phyloP scores from a whole-genome alignment of 768 basidiomycete genomes.

The Auriculariales sp. region DNA sequence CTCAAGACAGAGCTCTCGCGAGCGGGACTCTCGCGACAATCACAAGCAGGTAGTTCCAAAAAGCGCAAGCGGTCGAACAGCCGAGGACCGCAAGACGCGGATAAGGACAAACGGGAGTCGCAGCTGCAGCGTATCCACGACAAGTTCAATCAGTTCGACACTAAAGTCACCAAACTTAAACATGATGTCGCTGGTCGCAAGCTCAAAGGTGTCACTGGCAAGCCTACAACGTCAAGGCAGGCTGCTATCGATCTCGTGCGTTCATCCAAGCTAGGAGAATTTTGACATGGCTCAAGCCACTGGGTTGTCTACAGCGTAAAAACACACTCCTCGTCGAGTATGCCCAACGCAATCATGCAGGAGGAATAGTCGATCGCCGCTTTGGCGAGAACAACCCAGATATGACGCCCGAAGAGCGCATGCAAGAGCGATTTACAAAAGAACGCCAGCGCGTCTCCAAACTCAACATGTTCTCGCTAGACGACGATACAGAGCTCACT shows the following conservation, averaged over 20 bases:
- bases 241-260: conserved; percentile 79
- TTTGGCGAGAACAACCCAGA: conserved; percentile 92
- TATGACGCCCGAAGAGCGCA: conserved; percentile 90
- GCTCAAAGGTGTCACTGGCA: conserved; percentile 67
- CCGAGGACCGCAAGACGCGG: conserved; percentile 36
- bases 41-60: conserved; percentile 31
- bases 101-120: conserved; percentile 68
- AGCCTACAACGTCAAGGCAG: conserved; percentile 79
- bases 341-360: conserved; percentile 64
- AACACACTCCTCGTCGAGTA: conserved; percentile 82
- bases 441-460: conserved; percentile 72
- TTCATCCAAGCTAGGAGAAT: conserved; percentile 4
- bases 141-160: conserved; percentile 86
- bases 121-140: conserved; percentile 74
- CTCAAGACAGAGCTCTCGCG: conserved; percentile 73
- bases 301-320: conserved; percentile 42
- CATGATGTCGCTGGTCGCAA: conserved; percentile 86
- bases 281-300: conserved; percentile 3
- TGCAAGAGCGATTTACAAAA: conserved; percentile 89
- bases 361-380: conserved; percentile 83
- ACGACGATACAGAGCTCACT: conserved; percentile 81
- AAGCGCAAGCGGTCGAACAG: conserved; percentile 51
- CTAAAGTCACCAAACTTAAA: conserved; percentile 81
- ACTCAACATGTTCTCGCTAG: conserved; percentile 72
- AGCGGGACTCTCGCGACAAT: conserved; percentile 58